Evolutionary conservation across 2,329 filamentous ascomycete genomes (phyloP).

Genomic region (Sporothrix pallida): DNA sequence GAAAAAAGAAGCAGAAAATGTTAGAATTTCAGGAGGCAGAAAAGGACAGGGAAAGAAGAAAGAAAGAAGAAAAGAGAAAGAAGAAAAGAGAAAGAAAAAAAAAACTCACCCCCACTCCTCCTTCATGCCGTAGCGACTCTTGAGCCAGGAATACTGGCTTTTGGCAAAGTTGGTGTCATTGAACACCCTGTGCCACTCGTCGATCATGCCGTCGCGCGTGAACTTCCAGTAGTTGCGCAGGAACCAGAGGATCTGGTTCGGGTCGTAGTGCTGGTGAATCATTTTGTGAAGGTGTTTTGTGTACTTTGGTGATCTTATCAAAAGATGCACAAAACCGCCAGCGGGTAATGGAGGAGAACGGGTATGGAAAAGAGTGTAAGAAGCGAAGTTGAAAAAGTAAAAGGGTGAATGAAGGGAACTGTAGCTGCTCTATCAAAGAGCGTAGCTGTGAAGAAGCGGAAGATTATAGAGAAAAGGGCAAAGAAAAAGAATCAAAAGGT

Average conservation of each 20-base stretch:
- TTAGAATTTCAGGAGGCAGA: no score
- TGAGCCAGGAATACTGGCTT: constrained; percentile 39
- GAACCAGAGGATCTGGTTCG: constrained; percentile 38
- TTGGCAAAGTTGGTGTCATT: constrained; percentile 36
- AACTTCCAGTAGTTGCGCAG: constrained; percentile 37
- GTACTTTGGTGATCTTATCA: constrained; percentile 15
- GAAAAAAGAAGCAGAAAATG: background rate
- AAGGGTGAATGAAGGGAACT: background rate
- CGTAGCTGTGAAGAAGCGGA: no score
- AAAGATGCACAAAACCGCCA: constrained; percentile 19
- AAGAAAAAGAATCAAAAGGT: background rate
- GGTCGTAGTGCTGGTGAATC: constrained; percentile 38
- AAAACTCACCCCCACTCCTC: constrained; percentile 39
- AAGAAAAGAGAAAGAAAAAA: background rate
- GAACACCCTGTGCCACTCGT: constrained; percentile 30
- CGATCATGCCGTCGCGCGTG: constrained; percentile 31
- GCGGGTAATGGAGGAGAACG: background rate
- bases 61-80: background rate
- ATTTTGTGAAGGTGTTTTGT: constrained; percentile 25
- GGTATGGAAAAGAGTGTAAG: background rate
- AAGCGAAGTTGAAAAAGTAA: background rate
- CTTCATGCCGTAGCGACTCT: constrained; percentile 38
- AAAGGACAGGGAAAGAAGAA: background rate
- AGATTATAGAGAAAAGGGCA: constrained; percentile 4
- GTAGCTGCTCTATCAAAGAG: constrained; percentile 20